A percentile compares a stretch with the other conserved stretches of the same genome.
Conservation (phyloP, 1,284 basidiomycete genomes). For the Salmacisia buchloeana region DNA sequence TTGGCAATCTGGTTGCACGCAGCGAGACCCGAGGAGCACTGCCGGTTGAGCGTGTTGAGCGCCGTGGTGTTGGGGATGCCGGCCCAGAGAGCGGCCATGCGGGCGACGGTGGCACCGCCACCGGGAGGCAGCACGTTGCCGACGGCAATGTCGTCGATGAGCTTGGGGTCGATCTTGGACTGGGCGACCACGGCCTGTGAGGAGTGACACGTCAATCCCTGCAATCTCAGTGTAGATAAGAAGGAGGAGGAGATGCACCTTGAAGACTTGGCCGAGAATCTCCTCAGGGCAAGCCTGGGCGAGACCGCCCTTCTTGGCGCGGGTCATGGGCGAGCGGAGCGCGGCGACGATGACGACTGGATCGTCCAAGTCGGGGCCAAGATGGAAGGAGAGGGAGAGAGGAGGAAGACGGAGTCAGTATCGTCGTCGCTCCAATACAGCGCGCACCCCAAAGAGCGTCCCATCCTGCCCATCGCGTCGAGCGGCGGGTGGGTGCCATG, state of each 20-base stretch:
- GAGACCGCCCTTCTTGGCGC: constrained; percentile 86
- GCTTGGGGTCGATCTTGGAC: constrained; percentile 65
- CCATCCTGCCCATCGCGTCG: too few relatives aligned
- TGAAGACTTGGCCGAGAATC: constrained; percentile 65
- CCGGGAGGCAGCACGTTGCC: constrained; percentile 90
- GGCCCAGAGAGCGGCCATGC: constrained; percentile 87
- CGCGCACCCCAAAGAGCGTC: too few relatives aligned
- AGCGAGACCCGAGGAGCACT: constrained; percentile 82
- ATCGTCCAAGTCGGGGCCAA: too few relatives aligned
- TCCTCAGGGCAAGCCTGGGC: constrained; percentile 74
- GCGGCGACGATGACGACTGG: constrained; percentile 79
- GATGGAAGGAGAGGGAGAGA: background rate
- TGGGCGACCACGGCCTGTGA: constrained; percentile 42
- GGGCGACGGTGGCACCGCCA: constrained; percentile 80
- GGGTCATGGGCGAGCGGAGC: constrained; percentile 81
- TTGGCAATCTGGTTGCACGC: constrained; percentile 87
- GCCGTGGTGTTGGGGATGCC: constrained; percentile 66
- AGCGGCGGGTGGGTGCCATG: too few relatives aligned
- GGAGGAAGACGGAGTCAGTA: background rate
- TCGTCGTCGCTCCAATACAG: too few relatives aligned
- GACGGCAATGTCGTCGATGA: constrained; percentile 67
- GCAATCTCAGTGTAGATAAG: too few relatives aligned
- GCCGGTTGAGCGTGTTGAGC: constrained; percentile 81
- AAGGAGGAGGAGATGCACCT: constrained; percentile 12
- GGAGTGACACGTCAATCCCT: background rate